These are phyloP conservation scores for Rachicladosporium sp. DNA, from an alignment of 2,329 filamentous ascomycete species.

Conservation along the genomic window DNA sequence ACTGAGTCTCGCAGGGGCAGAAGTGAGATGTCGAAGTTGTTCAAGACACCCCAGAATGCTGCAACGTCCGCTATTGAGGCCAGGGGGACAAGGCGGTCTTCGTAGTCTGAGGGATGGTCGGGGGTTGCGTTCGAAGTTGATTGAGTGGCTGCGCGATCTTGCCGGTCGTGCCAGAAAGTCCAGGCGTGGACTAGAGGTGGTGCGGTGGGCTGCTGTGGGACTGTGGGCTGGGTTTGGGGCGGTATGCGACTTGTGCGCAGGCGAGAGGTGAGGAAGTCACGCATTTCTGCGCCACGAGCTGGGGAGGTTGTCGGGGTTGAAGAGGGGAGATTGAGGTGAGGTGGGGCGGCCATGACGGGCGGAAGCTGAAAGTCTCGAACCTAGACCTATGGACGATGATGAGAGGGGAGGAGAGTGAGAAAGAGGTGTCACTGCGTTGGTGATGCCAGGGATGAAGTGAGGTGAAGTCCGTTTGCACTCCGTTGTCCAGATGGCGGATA, in stretches of 20 bases:
- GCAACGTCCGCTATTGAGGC: slow-evolving; percentile 34
- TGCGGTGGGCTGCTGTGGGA: slow-evolving; percentile 11
- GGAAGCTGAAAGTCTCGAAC: no score
- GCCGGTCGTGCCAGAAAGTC: slow-evolving; percentile 41
- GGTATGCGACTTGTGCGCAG: slow-evolving; percentile 9
- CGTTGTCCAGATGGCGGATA: no score
- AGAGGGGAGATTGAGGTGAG: slow-evolving; percentile 1
- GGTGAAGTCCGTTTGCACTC: no score
- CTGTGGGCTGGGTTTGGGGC: no score
- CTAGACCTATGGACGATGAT: no score
- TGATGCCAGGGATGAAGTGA: no score
- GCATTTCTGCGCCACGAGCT: slow-evolving; percentile 67
- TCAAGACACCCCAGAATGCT: slow-evolving; percentile 40
- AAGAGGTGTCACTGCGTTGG: no score
- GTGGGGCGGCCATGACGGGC: slow-evolving; percentile 2
- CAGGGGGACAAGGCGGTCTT: slow-evolving; percentile 34
- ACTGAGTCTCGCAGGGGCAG: slow-evolving; percentile 55
- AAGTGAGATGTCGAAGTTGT: slow-evolving; percentile 66
- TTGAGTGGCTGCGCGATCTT: slow-evolving; percentile 20
- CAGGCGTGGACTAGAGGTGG: slow-evolving; percentile 40
- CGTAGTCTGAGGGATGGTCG: slow-evolving; percentile 25
- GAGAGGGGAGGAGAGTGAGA: no score
- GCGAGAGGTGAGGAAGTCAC: slow-evolving; percentile 24
- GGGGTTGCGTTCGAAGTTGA: slow-evolving; percentile 3
- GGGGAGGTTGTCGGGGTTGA: slow-evolving; percentile 33